Conservation (phyloP, 345 rosid genomes). For the Iberis pinnata region DNA sequence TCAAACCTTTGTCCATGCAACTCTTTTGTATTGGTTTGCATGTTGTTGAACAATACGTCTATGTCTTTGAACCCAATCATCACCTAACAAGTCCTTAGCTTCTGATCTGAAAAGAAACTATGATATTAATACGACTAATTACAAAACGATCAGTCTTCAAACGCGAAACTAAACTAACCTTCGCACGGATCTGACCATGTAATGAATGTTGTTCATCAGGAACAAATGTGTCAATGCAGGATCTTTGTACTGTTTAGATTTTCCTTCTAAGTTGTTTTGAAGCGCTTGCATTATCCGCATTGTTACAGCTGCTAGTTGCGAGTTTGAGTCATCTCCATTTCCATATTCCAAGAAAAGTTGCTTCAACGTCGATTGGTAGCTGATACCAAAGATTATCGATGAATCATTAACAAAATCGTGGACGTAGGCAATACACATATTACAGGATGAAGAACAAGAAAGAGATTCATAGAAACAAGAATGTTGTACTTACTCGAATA, state of each 20-base stretch:
- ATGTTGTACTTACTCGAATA: conserved; percentile 73
- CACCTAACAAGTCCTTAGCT: conserved; percentile 97
- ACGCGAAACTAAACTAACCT: conserved; percentile 43
- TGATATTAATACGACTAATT: conserved; percentile 3
- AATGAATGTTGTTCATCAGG: conserved; percentile 96
- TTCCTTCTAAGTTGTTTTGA: conserved; percentile 90
- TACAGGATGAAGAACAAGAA: background rate
- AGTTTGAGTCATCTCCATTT: conserved; percentile 47
- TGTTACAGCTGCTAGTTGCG: conserved; percentile 83
- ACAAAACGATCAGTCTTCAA: conserved; percentile 4
- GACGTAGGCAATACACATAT: conserved; percentile 10
- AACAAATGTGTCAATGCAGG: conserved; percentile 84
- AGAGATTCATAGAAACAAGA: background rate
- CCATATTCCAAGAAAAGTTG: conserved; percentile 97
- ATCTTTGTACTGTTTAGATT: conserved; percentile 92
- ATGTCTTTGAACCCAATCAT: conserved; percentile 98
- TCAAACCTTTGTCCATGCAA: conserved; percentile 93
- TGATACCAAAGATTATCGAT: conserved; percentile 33
- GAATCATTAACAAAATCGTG: conserved; percentile 1
- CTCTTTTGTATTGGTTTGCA: conserved; percentile 94
- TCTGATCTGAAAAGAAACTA: conserved; percentile 68
- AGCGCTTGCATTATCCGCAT: conserved; percentile 99
- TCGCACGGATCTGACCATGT: conserved; percentile 99
- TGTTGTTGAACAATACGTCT: conserved; percentile 97
- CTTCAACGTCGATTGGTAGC: conserved; percentile 90